A percentile compares a stretch with the other conserved stretches of the same genome.
These are phyloP conservation scores for Torulaspora microellipsoides DNA, from an alignment of 805 yeast species.

Conservation along the genomic window DNA sequence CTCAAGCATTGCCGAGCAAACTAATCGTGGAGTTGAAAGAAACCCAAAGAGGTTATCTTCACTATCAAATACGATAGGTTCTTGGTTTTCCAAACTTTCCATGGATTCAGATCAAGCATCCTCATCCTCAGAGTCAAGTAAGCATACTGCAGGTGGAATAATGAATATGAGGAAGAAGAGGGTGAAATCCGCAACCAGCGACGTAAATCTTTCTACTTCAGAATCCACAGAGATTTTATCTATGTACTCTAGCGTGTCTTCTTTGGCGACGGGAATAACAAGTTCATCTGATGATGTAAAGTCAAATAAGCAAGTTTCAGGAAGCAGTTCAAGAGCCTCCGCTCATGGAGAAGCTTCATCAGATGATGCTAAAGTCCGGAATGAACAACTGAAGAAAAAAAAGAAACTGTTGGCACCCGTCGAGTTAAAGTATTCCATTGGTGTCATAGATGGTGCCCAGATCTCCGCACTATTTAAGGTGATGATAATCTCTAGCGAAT, in stretches of 20 bases:
- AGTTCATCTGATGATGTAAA: constrained; percentile 15
- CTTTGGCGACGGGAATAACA: constrained; percentile 15
- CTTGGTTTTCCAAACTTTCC: constrained; percentile 18
- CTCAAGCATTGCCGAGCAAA: background rate
- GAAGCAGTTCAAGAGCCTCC: background rate
- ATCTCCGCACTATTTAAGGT: constrained; percentile 8
- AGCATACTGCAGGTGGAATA: background rate
- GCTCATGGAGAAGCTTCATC: background rate
- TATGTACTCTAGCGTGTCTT: constrained; percentile 22
- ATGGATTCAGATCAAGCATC: constrained; percentile 1
- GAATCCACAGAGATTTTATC: constrained; percentile 21
- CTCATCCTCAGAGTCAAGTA: background rate
- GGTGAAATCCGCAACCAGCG: constrained; percentile 1
- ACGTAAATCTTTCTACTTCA: constrained; percentile 4
- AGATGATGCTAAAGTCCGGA: constrained; percentile 1
- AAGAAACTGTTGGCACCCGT: constrained; percentile 22
- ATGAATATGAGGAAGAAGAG: background rate
- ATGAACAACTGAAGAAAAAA: constrained; percentile 9
- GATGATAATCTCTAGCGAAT: constrained; percentile 8
- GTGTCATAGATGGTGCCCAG: constrained; percentile 1
- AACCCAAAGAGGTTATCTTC: constrained; percentile 2
- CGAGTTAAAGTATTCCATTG: constrained; percentile 16
- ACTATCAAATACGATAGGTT: constrained; percentile 16
- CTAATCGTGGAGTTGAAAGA: background rate
- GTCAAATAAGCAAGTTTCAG: background rate